Conservation (phyloP, 441 rosid species). For the Mallotus japonicus region DNA sequence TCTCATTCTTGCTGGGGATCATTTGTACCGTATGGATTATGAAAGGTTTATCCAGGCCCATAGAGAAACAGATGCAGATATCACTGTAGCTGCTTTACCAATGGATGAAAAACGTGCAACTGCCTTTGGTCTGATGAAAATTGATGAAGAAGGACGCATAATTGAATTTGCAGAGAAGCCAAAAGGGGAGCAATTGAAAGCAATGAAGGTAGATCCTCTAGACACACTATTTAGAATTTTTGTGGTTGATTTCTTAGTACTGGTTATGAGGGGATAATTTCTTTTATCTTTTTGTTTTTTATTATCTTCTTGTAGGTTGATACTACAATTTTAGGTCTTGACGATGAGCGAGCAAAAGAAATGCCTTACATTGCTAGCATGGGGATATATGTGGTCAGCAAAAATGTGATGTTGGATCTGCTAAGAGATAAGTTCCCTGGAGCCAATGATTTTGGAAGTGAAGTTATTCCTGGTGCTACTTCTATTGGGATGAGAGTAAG, state of each 20-base stretch:
- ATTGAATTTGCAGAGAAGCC: conserved; percentile 93
- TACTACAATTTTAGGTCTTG: conserved; percentile 89
- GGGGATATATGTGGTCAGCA: conserved; percentile 94
- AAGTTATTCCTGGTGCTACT: conserved; percentile 96
- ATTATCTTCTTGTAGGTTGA: conserved; percentile 56
- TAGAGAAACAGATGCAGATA: conserved; percentile 92
- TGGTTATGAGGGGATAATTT: background rate
- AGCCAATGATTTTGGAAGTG: conserved; percentile 97
- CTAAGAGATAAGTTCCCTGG: conserved; percentile 90
- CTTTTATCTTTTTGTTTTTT: background rate
- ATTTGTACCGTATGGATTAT: conserved; percentile 91
- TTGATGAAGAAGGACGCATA: conserved; percentile 92
- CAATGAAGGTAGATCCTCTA: conserved; percentile 59
- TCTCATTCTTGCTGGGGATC: conserved; percentile 91
- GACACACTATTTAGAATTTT: background rate
- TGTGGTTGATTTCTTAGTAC: conserved; percentile 6
- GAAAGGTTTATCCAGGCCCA: conserved; percentile 94
- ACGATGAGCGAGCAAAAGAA: conserved; percentile 82
- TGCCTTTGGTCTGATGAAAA: conserved; percentile 93
- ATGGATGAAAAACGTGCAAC: conserved; percentile 93
- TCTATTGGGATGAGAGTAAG: conserved; percentile 80
- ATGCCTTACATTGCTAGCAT: conserved; percentile 96
- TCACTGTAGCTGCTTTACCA: conserved; percentile 94
- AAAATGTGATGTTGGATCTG: conserved; percentile 80
- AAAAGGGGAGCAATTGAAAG: conserved; percentile 85